A percentile compares a stretch with the other conserved stretches of the same genome.
Conservation (phyloP, 306 rosid genomes). For the Abrus precatorius region DNA sequence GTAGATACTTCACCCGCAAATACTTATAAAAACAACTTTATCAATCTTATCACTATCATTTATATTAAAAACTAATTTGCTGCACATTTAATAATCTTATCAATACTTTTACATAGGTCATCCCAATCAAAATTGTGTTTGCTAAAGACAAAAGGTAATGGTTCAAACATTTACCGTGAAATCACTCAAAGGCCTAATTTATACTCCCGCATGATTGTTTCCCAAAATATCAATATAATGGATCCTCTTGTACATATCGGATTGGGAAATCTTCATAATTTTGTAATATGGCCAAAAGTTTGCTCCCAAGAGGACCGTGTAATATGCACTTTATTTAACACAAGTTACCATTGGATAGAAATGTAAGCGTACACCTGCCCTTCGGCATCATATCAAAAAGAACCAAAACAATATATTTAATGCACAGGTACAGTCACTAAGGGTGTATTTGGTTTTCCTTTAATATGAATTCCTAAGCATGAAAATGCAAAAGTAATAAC, state of each 20-base stretch:
- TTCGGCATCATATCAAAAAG: conserved; percentile 27
- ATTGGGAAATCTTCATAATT: not conserved
- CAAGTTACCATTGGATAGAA: not conserved
- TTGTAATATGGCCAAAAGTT: not conserved
- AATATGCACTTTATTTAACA: not conserved
- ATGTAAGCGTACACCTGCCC: conserved; percentile 27
- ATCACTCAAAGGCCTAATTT: not conserved
- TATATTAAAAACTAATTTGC: no score
- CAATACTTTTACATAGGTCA: no score
- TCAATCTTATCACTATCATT: no score
- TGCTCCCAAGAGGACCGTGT: not conserved
- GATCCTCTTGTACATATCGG: not conserved
- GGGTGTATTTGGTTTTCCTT: conserved; percentile 12
- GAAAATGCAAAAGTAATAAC: not conserved
- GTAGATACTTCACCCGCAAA: no score
- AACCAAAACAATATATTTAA: conserved; percentile 30
- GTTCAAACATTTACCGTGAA: no score
- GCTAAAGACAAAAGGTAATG: no score
- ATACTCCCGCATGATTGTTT: not conserved
- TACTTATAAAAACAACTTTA: no score
- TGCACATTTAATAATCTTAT: no score
- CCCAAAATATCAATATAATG: not conserved
- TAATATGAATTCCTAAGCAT: not conserved
- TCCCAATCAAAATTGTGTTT: no score
- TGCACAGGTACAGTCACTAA: conserved; percentile 11